phyloP scores from a whole-genome alignment of 2,329 filamentous ascomycete species.

The Cercospora brassicicola region DNA sequence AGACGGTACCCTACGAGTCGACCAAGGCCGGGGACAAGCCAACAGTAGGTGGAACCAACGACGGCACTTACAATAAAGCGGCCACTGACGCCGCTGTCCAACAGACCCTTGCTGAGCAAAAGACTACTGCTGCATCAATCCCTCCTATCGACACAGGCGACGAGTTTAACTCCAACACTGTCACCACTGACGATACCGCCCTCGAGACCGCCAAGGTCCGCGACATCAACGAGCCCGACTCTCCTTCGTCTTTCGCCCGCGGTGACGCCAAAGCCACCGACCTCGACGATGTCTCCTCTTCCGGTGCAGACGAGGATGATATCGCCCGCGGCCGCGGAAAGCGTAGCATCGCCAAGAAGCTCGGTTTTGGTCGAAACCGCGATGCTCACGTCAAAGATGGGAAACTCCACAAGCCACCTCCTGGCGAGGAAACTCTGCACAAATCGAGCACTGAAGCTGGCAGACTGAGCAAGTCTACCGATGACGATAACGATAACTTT shows the following conservation, averaged over 20 bases:
- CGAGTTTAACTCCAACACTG: conserved; percentile 11
- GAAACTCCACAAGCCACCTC: conserved; percentile 6
- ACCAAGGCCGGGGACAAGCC: conserved; percentile 22
- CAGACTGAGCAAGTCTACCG: conserved; percentile 21
- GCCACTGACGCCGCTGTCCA: conserved; percentile 13
- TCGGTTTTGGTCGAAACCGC: conserved; percentile 30
- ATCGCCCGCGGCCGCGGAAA: conserved; percentile 34
- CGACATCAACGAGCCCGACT: conserved; percentile 20
- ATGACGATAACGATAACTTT: conserved; percentile 50
- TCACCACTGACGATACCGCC: conserved; percentile 23
- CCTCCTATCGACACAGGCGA: conserved; percentile 21
- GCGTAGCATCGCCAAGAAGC: conserved; percentile 36
- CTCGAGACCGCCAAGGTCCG: conserved; percentile 15
- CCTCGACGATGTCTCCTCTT: conserved; percentile 33
- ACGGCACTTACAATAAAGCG: conserved; percentile 12
- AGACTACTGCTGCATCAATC: conserved; percentile 3
- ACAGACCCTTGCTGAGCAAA: not conserved
- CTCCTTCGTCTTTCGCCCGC: conserved; percentile 33
- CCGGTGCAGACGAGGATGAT: conserved; percentile 36
- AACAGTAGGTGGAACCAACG: conserved; percentile 12
- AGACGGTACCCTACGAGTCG: conserved; percentile 20
- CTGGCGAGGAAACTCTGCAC: not conserved
- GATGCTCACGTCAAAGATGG: conserved; percentile 17
- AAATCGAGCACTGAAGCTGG: conserved; percentile 5
- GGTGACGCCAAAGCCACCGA: conserved; percentile 19